These are phyloP conservation scores for Cucurbita moschata DNA, from an alignment of 306 rosid genomes.

Conservation along the genomic window DNA sequence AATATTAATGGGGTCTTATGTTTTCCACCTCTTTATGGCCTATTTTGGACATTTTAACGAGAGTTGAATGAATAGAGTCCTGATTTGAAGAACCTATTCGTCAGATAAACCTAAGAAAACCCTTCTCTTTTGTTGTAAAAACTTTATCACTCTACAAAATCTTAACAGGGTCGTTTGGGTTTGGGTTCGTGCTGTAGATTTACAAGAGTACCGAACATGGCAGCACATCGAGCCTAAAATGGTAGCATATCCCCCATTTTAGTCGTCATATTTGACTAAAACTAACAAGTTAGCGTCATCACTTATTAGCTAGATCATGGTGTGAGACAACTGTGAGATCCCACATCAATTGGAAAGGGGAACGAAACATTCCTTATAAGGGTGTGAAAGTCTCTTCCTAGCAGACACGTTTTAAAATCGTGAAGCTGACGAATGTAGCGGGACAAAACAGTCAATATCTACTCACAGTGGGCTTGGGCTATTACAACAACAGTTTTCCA, in stretches of 20 bases:
- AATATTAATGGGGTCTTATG: background rate
- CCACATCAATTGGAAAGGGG: no score
- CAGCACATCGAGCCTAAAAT: background rate
- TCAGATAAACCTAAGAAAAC: background rate
- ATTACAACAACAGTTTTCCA: background rate
- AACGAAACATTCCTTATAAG: no score
- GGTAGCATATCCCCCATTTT: background rate
- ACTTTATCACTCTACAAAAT: background rate
- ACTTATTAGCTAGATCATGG: background rate
- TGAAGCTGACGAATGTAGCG: no score
- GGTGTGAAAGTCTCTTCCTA: no score
- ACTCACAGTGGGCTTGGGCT: no score
- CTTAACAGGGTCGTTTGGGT: background rate
- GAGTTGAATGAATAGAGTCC: background rate
- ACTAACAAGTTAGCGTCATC: background rate
- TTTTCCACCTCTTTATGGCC: background rate
- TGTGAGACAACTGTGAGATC: no score
- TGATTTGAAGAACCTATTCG: background rate
- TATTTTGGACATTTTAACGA: background rate
- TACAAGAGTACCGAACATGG: background rate
- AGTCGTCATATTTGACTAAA: background rate
- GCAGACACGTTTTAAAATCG: no score
- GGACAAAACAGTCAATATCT: no score
- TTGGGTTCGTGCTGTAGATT: background rate
- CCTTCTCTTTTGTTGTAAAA: background rate